Conservation (phyloP, 2,329 filamentous ascomycete species). For the Endocalyx cinctus region DNA sequence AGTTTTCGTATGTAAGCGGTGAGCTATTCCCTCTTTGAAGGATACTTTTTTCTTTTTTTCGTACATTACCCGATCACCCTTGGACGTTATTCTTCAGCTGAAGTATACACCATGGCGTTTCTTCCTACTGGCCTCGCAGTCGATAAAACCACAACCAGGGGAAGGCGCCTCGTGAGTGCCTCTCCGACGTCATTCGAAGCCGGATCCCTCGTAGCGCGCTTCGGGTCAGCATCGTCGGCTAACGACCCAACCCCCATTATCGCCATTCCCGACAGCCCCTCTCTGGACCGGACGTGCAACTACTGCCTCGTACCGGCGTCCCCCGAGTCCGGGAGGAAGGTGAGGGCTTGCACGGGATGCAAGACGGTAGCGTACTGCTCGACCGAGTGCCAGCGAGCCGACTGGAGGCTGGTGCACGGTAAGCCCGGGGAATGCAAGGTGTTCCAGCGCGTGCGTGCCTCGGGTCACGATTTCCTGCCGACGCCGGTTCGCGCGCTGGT, state of each 20-base stretch:
- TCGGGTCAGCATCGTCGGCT: no score
- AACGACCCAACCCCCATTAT: constrained; percentile 39
- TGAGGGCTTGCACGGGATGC: constrained; percentile 48
- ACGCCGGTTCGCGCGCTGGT: constrained; percentile 52
- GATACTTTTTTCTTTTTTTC: no score
- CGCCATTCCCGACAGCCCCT: constrained; percentile 42
- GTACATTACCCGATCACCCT: no score
- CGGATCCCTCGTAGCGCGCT: no score
- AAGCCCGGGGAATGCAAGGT: constrained; percentile 51
- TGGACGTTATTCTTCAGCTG: no score
- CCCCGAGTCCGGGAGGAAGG: constrained; percentile 11
- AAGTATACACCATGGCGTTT: no score
- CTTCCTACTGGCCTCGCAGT: no score
- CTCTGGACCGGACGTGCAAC: constrained; percentile 41
- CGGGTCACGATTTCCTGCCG: constrained; percentile 37
- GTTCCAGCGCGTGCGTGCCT: constrained; percentile 35
- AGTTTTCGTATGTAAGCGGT: no score
- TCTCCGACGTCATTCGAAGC: no score
- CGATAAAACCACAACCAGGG: no score
- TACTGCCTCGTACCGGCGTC: constrained; percentile 37
- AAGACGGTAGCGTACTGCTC: constrained; percentile 51
- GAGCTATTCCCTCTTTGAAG: no score
- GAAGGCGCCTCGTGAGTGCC: no score
- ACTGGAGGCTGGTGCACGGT: constrained; percentile 50
- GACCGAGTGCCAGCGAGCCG: constrained; percentile 45